phyloP scores from a whole-genome alignment of 768 basidiomycete species.

The Tylopilus cervinicoccineus region DNA sequence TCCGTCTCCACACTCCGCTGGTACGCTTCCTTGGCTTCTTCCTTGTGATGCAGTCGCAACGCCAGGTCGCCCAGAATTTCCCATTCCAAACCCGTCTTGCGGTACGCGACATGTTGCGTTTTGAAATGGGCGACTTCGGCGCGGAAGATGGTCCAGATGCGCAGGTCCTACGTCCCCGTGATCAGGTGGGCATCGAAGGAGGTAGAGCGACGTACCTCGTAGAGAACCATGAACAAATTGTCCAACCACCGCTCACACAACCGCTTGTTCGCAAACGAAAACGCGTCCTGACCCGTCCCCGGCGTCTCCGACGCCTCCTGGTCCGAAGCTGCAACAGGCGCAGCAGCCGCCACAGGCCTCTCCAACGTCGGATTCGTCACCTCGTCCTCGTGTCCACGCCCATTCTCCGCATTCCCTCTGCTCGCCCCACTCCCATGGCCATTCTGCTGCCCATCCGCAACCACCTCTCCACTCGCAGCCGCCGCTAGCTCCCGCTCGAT shows the following conservation, averaged over 20 bases:
- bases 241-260: conserved; percentile 97
- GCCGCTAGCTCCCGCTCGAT: conserved; percentile 40
- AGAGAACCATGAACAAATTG: conserved; percentile 97
- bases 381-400: conserved; percentile 2
- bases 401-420: conserved; percentile 23
- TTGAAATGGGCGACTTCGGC: conserved; percentile 99
- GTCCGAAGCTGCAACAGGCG: conserved; percentile 22
- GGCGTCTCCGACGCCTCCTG: conserved; percentile 24
- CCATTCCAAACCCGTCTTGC: conserved; percentile 97
- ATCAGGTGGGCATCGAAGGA: background rate
- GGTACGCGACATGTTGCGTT: conserved; percentile 95
- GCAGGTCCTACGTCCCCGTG: conserved; percentile 57
- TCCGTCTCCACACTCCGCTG: conserved; percentile 88
- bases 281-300: conserved; percentile 49
- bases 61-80: conserved; percentile 97
- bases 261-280: conserved; percentile 94
- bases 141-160: conserved; percentile 98
- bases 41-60: conserved; percentile 90
- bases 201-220: conserved; percentile 60
- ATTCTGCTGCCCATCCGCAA: background rate
- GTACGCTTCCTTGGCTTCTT: conserved; percentile 97
- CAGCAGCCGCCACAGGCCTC: conserved; percentile 43
- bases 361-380: conserved; percentile 32
- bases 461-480: conserved; percentile 24
- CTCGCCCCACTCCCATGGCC: background rate